Evolutionary conservation across 176 grass and related monocot genomes (phyloP), one percentile per base, ranked within the genome.

Genomic region (Bolboschoenus planiculmis): DNA sequence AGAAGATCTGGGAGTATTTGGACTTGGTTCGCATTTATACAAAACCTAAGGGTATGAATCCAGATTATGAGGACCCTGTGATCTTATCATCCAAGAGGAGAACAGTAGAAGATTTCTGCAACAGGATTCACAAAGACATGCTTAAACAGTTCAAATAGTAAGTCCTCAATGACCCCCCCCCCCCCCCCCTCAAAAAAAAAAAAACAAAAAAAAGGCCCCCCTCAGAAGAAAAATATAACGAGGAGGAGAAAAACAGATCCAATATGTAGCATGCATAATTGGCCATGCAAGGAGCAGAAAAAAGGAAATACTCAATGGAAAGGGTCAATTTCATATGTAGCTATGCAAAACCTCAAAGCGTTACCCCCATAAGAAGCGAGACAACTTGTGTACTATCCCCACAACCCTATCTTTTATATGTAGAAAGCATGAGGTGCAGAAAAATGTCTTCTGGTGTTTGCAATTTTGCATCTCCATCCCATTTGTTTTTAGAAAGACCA

Each of bases 51-150:
- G 92, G 95, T 18, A 57, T 94, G 78, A 97, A 94, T 88, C 95
- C 95, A 14, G 95, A 97, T 83, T 97, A 97, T 0, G 95, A 97
- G 56, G 95, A 97, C 71, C 95, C 95, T 91, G 92, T 97, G 24
- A 94, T 97, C 5, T 67, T 94, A 43, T 93, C 95, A 30, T 88
- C 92, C 0, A 97, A 90, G 87, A 94, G 20, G 87, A 92, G 86
- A 85, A 85, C 95, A n/a, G 85, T 97, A 11, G 95, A 97, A 1
- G 95, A 97, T 85, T 97, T 97, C 81, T 97, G 95, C 81, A 33
- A 82, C 73, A 85, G 90, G 83, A 97, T 97, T 78, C 95, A 97
- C 78, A 97, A 97, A 75, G 95, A 97, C 84, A 97, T 97, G 95
- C 64, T 85, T 7, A 97, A 97, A 46, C 95, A 94, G 27, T 97